Base-by-base conservation (phyloP, 768 basidiomycete species). In the Phallus indusiatus region DNA sequence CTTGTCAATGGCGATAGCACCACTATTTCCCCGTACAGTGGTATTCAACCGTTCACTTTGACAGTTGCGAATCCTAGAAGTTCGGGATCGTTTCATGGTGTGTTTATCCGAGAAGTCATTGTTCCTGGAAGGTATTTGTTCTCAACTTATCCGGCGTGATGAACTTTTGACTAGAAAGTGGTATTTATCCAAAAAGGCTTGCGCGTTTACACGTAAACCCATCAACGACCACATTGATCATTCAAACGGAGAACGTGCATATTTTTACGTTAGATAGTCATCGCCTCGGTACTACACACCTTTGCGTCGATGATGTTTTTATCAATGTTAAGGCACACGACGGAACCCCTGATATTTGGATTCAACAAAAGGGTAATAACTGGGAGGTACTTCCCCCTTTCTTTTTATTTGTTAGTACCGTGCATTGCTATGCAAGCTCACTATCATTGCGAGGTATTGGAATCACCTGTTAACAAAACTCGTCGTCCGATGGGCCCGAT, bases 31-130 rank as follows among this genome's bases (percentile, higher is more conserved):
- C 22, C 47, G 5, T 42, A 42, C 42, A 42, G 42, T n/a, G 42
- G 9, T 42, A 20, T 21, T 36, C 18, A 54, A 10, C 47, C 66
- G 1, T 93, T 90, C 68, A 90, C 86, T 1, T 70, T 94, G 57
- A 94, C 90, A 0, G 83, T 86, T 5, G 78, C 83, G 1, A 75
- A 78, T 34, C 90, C 92, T 0, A 66, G 74, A 1, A 88, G 90
- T 65, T 80, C 77, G 59, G 89, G 88, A 1, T 74, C 86, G 1
- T 68, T 91, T 56, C 76, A 84, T 65, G 91, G 90, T 1, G 88
- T 83, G 75, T 78, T 72, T 53, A 81, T 94, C 47, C 72, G 81
- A 35, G 74, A 76, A 34, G 68, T 91, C 47, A 63, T 66, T 1
- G 69, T 77, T n/a, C 86, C 88, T 35, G 92, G 92, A 52, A 75